Conservation (phyloP, 192 early-diverging fungal genomes). For the Coemansia sp. region DNA sequence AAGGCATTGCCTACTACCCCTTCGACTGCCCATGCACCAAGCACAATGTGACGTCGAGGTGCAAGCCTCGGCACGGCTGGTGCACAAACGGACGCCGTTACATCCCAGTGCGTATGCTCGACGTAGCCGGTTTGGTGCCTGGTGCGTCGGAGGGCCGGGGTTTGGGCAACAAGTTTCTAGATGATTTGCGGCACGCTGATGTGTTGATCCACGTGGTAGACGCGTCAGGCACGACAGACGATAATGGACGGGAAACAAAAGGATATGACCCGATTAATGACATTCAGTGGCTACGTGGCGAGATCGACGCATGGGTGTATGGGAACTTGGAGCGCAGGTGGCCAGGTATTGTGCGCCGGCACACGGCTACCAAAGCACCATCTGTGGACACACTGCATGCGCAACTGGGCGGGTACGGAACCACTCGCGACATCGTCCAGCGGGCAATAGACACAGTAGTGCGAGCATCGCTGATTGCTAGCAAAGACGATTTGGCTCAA, state of each 20-base stretch:
- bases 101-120: slow-evolving; percentile 73
- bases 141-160: slow-evolving; percentile 75
- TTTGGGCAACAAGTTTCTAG: slow-evolving; percentile 78
- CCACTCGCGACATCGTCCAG: slow-evolving; percentile 26
- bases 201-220: slow-evolving; percentile 84
- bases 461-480: background rate
- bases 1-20: slow-evolving; percentile 73
- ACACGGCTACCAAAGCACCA: slow-evolving; percentile 56
- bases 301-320: slow-evolving; percentile 75
- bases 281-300: slow-evolving; percentile 74
- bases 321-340: slow-evolving; percentile 72
- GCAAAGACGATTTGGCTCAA: slow-evolving; percentile 43
- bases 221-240: slow-evolving; percentile 80
- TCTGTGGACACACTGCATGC: slow-evolving; percentile 45
- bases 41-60: slow-evolving; percentile 55
- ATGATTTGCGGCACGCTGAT: slow-evolving; percentile 76
- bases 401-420: slow-evolving; percentile 52
- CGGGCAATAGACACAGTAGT: slow-evolving; percentile 24
- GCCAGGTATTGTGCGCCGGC: slow-evolving; percentile 65
- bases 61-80: slow-evolving; percentile 72
- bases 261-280: slow-evolving; percentile 84
- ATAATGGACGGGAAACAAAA: slow-evolving; percentile 68
- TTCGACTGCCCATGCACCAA: slow-evolving; percentile 68
- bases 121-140: slow-evolving; percentile 82
- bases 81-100: slow-evolving; percentile 65